These are phyloP conservation scores for Copromyces sp. DNA, from an alignment of 495 filamentous ascomycete genomes.

Conservation along the genomic window DNA sequence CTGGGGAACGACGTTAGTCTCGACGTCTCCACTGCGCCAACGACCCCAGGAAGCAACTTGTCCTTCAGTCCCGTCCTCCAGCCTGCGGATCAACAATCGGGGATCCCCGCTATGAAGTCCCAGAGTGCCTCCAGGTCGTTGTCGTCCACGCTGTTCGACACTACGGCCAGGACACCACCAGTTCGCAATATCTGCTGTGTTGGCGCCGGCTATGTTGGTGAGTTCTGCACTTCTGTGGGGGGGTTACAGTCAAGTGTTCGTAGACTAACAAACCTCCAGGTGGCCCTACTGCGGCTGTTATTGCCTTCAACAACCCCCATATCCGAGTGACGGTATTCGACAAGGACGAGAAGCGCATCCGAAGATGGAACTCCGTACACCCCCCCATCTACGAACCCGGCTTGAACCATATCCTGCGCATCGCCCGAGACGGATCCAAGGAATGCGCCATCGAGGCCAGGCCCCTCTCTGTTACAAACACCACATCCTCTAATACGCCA, in stretches of 20 bases:
- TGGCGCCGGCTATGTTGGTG: conserved; percentile 22
- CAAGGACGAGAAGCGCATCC: conserved; percentile 49
- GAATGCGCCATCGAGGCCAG: conserved; percentile 20
- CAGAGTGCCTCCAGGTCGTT: conserved; percentile 9
- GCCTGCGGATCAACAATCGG: conserved; percentile 17
- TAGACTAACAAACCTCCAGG: conserved; percentile 30
- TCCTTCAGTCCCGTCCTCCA: conserved; percentile 33
- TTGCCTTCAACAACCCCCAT: conserved; percentile 58
- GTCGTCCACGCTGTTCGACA: conserved; percentile 10
- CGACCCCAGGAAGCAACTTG: conserved; percentile 42
- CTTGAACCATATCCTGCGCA: conserved; percentile 52
- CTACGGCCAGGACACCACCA: conserved; percentile 8
- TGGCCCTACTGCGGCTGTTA: conserved; percentile 62
- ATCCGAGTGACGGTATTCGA: conserved; percentile 67
- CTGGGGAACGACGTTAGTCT: conserved; percentile 10
- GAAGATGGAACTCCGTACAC: conserved; percentile 58
- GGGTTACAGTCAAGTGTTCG: not conserved
- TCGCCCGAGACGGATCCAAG: conserved; percentile 46
- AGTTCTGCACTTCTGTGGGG: not conserved
- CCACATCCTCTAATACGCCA: conserved; percentile 10
- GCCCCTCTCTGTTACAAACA: conserved; percentile 4
- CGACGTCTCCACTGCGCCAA: conserved; percentile 38
- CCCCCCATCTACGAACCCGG: conserved; percentile 72
- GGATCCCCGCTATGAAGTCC: conserved; percentile 7
- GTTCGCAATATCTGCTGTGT: conserved; percentile 39